These are phyloP conservation scores for Spongispora temasekensis DNA, from an alignment of 1,284 basidiomycete genomes.

Conservation along the genomic window DNA sequence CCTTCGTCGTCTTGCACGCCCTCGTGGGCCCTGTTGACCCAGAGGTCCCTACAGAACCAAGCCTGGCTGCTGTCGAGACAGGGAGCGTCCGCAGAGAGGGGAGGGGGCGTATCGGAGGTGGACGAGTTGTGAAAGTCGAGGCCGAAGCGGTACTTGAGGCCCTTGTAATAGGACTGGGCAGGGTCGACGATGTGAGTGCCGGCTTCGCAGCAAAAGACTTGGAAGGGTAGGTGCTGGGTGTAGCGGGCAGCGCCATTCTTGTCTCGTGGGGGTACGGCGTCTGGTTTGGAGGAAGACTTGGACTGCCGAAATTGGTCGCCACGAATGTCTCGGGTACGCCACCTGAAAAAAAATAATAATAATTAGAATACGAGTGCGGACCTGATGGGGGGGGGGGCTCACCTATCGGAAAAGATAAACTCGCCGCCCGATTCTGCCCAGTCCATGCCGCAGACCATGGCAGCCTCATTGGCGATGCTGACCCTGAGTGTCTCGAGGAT, in stretches of 20 bases:
- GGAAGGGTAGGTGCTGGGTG: constrained; percentile 89
- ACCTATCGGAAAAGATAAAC: constrained; percentile 97
- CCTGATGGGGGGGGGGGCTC: constrained; percentile 25
- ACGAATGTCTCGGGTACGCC: constrained; percentile 93
- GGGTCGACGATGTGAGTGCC: constrained; percentile 95
- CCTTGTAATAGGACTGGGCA: constrained; percentile 88
- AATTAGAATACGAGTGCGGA: too few species aligned
- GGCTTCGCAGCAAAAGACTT: constrained; percentile 96
- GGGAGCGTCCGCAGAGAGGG: constrained; percentile 72
- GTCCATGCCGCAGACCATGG: constrained; percentile 98
- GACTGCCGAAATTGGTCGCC: constrained; percentile 96
- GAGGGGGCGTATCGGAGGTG: constrained; percentile 55
- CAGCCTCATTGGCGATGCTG: constrained; percentile 84
- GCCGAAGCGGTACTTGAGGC: constrained; percentile 81
- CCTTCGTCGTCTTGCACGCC: constrained; percentile 60
- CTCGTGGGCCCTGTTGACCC: constrained; percentile 80
- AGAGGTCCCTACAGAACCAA: constrained; percentile 94
- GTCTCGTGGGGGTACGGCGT: constrained; percentile 89
- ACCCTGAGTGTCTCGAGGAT: constrained; percentile 92
- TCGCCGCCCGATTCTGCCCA: constrained; percentile 96
- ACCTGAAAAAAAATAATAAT: constrained; percentile 46
- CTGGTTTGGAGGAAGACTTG: constrained; percentile 87
- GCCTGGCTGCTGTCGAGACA: constrained; percentile 94
- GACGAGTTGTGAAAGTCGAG: constrained; percentile 77
- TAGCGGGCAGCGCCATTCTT: constrained; percentile 78